These are phyloP conservation scores for Arthrobotrys iridis DNA, from an alignment of 2,329 filamentous ascomycete genomes.

Conservation along the genomic window DNA sequence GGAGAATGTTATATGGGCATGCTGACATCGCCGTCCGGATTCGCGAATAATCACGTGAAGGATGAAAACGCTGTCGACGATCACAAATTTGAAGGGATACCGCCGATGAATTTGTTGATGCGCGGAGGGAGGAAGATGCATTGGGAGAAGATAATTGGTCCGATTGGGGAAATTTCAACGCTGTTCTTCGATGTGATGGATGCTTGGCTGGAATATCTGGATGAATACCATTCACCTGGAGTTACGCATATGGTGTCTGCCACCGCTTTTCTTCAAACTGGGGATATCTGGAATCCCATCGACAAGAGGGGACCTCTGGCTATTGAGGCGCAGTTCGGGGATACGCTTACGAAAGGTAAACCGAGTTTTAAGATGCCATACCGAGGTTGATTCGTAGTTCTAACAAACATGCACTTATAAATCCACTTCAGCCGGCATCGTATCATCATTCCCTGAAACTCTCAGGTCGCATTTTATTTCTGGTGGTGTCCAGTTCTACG, in stretches of 20 bases:
- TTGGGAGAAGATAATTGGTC: constrained; percentile 26
- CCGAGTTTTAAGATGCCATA: background rate
- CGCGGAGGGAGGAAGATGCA: background rate
- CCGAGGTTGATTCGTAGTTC: background rate
- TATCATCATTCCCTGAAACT: constrained; percentile 3
- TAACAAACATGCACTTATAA: background rate
- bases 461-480: constrained; percentile 4
- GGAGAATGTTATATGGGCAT: background rate
- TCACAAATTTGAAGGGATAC: constrained; percentile 23
- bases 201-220: background rate
- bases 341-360: constrained; percentile 6
- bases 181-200: constrained; percentile 8
- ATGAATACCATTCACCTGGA: background rate
- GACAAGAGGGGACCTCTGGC: constrained; percentile 1
- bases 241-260: constrained; percentile 1
- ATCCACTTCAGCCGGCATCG: background rate
- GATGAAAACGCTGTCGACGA: background rate
- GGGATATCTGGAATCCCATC: background rate
- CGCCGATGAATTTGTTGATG: constrained; percentile 7
- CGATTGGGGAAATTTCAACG: constrained; percentile 13
- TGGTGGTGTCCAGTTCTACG: background rate
- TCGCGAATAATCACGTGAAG: constrained; percentile 1
- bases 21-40: background rate
- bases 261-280: background rate
- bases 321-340: constrained; percentile 7